Conservation (phyloP, 768 basidiomycete species). For the Rhodosporidiobolus odoratus region DNA sequence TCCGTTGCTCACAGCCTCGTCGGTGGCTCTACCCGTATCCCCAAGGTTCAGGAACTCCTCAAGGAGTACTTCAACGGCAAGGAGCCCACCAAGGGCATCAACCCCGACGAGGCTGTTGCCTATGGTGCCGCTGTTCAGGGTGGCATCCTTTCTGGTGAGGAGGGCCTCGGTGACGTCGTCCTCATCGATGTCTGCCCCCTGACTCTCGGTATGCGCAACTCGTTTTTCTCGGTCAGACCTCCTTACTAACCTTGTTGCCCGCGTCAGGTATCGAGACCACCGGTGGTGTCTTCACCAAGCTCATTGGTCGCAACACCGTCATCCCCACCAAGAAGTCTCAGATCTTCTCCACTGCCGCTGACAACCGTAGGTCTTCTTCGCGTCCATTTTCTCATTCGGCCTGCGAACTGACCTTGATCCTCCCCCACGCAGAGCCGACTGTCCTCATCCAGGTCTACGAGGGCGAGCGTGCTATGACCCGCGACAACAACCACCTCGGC, state of each 20-base stretch:
- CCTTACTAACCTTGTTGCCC: neutral
- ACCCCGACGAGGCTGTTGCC: slow-evolving; percentile 98
- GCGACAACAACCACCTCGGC: slow-evolving; percentile 97
- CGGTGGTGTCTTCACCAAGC: slow-evolving; percentile 86
- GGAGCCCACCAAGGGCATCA: slow-evolving; percentile 97
- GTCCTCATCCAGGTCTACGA: slow-evolving; percentile 96
- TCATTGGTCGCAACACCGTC: slow-evolving; percentile 95
- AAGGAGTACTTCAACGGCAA: slow-evolving; percentile 95
- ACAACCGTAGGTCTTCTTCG: no score
- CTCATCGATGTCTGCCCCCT: slow-evolving; percentile 95
- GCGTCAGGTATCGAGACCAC: slow-evolving; percentile 86
- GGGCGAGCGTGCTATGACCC: slow-evolving; percentile 93
- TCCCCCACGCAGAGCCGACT: no score
- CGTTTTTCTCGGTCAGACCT: no score
- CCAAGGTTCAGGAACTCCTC: slow-evolving; percentile 96
- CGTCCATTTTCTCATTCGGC: no score
- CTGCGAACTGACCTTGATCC: no score
- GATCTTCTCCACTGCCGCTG: slow-evolving; percentile 54
- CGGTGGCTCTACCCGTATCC: slow-evolving; percentile 97
- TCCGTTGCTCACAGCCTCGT: slow-evolving; percentile 66
- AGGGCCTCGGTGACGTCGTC: slow-evolving; percentile 80
- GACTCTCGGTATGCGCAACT: slow-evolving; percentile 56
- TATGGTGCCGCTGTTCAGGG: slow-evolving; percentile 99
- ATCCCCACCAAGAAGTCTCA: slow-evolving; percentile 97
- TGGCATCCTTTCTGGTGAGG: slow-evolving; percentile 92